Percentiles rank a stretch among this genome's conserved stretches.
phyloP scores from a whole-genome alignment of 257 asterid genomes.

The Avicennia marina region DNA sequence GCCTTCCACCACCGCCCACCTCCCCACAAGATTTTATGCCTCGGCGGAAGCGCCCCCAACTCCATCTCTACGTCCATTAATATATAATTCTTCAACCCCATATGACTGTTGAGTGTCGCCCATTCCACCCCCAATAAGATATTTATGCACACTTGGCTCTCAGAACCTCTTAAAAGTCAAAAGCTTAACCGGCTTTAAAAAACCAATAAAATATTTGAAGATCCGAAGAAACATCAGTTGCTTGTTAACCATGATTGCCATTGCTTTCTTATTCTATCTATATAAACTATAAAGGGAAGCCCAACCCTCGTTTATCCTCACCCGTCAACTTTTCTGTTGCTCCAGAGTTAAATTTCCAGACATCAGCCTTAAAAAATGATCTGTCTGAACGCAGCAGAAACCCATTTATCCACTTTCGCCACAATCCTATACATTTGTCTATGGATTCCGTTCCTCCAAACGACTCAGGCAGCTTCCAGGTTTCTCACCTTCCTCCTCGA shows the following conservation, averaged over 20 bases:
- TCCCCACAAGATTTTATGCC: constrained; percentile 31
- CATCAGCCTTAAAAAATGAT: constrained; percentile 18
- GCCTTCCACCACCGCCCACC: constrained; percentile 33
- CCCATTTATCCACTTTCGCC: constrained; percentile 15
- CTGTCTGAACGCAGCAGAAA: constrained; percentile 19
- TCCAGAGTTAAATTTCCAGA: too few species aligned
- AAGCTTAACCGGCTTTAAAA: constrained; percentile 3
- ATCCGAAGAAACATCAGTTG: constrained; percentile 20
- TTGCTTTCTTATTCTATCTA: background rate
- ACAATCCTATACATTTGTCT: constrained; percentile 19
- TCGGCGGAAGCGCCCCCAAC: constrained; percentile 8
- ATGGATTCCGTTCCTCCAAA: constrained; percentile 22
- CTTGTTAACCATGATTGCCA: constrained; percentile 9
- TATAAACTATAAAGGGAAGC: background rate
- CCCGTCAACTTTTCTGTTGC: too few species aligned
- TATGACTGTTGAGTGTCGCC: constrained; percentile 17
- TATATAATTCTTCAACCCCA: constrained; percentile 1
- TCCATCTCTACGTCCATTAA: background rate
- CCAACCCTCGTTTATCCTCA: background rate
- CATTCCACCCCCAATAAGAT: constrained; percentile 13
- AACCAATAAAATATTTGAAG: background rate
- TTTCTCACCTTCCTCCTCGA: constrained; percentile 24
- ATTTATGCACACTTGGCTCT: constrained; percentile 1
- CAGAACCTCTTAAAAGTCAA: constrained; percentile 30
- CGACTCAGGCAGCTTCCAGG: background rate